Conservation (phyloP, 768 basidiomycete genomes). For the Dacryopinax primogenitus region DNA sequence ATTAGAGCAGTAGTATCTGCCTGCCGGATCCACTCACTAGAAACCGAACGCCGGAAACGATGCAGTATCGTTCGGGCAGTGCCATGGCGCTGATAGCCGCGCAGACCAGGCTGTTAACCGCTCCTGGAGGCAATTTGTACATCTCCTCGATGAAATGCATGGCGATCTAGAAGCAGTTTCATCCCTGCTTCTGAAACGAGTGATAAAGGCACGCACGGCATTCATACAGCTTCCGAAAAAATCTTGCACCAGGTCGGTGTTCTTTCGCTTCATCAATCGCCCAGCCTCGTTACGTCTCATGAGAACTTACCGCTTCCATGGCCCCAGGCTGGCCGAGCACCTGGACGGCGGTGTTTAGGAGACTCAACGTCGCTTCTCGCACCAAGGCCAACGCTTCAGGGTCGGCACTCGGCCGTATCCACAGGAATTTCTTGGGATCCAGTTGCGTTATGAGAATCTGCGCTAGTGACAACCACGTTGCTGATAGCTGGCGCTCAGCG, state of each 20-base stretch:
- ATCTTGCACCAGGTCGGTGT: slow-evolving; percentile 81
- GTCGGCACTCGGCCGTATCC: slow-evolving; percentile 38
- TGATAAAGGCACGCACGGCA: slow-evolving; percentile 42
- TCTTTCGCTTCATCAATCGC: slow-evolving; percentile 34
- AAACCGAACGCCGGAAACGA: slow-evolving; percentile 71
- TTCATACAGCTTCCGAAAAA: slow-evolving; percentile 71
- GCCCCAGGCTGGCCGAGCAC: slow-evolving; percentile 44
- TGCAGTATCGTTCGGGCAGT: slow-evolving; percentile 72
- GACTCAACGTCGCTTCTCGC: slow-evolving; percentile 38
- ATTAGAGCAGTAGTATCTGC: not conserved
- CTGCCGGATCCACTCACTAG: slow-evolving; percentile 41
- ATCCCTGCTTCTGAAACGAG: slow-evolving; percentile 34
- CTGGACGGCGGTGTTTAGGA: slow-evolving; percentile 47
- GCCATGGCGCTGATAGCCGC: slow-evolving; percentile 54
- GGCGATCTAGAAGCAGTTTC: slow-evolving; percentile 16
- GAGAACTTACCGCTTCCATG: slow-evolving; percentile 51
- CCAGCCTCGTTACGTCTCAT: not conserved
- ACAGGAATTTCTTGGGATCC: slow-evolving; percentile 46
- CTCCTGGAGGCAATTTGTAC: slow-evolving; percentile 48
- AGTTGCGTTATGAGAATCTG: slow-evolving; percentile 71
- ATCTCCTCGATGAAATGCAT: slow-evolving; percentile 30
- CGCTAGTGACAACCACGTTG: slow-evolving; percentile 73
- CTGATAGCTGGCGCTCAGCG: slow-evolving; percentile 55
- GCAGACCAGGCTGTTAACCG: slow-evolving; percentile 55
- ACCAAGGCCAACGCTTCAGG: slow-evolving; percentile 50